Percentiles rank a stretch among this genome's conserved stretches.
Evolutionary conservation across 441 rosid species (phyloP).

Genomic region (Brassica hybrid): DNA sequence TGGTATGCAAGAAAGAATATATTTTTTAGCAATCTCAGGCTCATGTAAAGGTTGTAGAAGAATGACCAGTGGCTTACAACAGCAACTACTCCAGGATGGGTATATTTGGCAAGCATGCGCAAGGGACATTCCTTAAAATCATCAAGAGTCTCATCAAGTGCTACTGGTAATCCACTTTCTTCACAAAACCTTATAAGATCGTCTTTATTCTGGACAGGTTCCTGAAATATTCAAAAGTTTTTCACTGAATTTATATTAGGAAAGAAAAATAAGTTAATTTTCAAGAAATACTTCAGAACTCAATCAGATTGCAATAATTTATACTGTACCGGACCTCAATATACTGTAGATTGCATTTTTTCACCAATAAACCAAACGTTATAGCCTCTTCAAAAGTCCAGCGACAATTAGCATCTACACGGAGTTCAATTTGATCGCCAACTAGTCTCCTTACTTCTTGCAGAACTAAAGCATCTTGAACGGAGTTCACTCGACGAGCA

Average conservation of each 20-base stretch:
- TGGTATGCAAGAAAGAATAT: constrained; percentile 12
- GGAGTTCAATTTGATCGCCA: constrained; percentile 72
- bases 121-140: constrained; percentile 59
- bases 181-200: constrained; percentile 86
- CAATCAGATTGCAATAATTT: constrained; percentile 14
- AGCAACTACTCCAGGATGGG: constrained; percentile 87
- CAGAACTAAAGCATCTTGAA: constrained; percentile 80
- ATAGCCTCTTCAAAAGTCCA: constrained; percentile 89
- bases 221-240: constrained; percentile 56
- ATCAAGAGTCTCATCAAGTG: constrained; percentile 89
- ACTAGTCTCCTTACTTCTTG: constrained; percentile 80
- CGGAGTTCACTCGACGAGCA: constrained; percentile 73
- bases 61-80: constrained; percentile 61
- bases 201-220: constrained; percentile 77
- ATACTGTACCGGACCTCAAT: constrained; percentile 66
- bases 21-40: constrained; percentile 20
- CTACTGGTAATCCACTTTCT: constrained; percentile 89
- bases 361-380: constrained; percentile 67
- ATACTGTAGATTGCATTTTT: constrained; percentile 77
- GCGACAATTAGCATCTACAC: constrained; percentile 90
- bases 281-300: constrained; percentile 9
- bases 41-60: constrained; percentile 23
- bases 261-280: constrained; percentile 12
- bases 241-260: constrained; percentile 20
- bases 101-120: constrained; percentile 61